A percentile compares a stretch with the other conserved stretches of the same genome.
These are phyloP conservation scores for Tolypocladium sp. DNA, from an alignment of 2,329 filamentous ascomycete species.

Conservation along the genomic window DNA sequence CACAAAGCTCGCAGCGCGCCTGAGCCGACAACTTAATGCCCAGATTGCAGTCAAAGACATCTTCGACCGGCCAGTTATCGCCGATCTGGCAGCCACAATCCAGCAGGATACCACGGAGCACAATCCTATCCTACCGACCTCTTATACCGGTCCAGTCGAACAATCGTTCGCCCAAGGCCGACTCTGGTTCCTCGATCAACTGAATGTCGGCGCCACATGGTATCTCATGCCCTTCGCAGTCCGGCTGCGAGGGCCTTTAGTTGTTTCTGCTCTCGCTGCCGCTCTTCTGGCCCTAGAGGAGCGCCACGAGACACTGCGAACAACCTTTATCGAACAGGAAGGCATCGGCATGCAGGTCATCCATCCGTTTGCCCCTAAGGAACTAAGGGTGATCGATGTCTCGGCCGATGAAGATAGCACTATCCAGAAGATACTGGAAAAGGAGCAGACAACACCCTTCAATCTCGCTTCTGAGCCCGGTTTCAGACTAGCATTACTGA, in stretches of 20 bases:
- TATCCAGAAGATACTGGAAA: neutral
- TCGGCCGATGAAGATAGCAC: neutral
- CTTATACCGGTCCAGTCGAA: constrained; percentile 7
- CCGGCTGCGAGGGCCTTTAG: too few relatives aligned
- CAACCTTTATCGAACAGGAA: constrained; percentile 3
- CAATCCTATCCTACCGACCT: too few relatives aligned
- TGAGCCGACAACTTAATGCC: too few relatives aligned
- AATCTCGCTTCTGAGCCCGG: constrained; percentile 11
- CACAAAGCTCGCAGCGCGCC: too few relatives aligned
- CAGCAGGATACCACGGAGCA: too few relatives aligned
- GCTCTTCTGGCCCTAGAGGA: constrained; percentile 5
- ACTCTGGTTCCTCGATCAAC: constrained; percentile 13
- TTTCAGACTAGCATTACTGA: constrained; percentile 10
- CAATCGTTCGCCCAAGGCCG: constrained; percentile 10
- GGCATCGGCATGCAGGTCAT: neutral
- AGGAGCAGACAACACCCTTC: constrained; percentile 13
- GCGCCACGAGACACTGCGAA: constrained; percentile 11
- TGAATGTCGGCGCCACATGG: constrained; percentile 8
- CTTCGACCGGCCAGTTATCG: too few relatives aligned
- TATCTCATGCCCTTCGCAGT: constrained; percentile 6
- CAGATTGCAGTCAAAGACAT: too few relatives aligned
- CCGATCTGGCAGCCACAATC: too few relatives aligned
- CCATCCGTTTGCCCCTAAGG: neutral
- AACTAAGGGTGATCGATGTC: neutral
- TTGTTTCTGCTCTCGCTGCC: too few relatives aligned